Conservation (phyloP, 768 basidiomycete species). For the Antrodiella citrinella region DNA sequence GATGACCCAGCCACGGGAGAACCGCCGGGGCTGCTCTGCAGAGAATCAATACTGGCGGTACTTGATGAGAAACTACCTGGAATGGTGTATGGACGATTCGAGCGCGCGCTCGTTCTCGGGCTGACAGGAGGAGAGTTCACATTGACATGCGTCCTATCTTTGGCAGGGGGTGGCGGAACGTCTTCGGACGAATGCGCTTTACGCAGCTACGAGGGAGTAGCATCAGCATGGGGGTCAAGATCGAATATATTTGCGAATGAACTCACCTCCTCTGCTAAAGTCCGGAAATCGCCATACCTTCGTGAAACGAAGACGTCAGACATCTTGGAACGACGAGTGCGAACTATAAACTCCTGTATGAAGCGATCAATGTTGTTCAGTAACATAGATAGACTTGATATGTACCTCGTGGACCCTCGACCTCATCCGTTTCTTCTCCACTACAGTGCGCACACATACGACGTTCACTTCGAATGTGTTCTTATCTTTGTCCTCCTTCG, state of each 20-base stretch:
- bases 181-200: slow-evolving; percentile 78
- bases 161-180: slow-evolving; percentile 78
- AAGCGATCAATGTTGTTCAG: slow-evolving; percentile 1
- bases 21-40: slow-evolving; percentile 14
- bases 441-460: slow-evolving; percentile 75
- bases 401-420: slow-evolving; percentile 82
- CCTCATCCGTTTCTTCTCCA: slow-evolving; percentile 79
- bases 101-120: neutral
- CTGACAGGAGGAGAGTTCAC: slow-evolving; percentile 24
- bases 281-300: slow-evolving; percentile 92
- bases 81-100: neutral
- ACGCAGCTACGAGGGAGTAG: slow-evolving; percentile 54
- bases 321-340: slow-evolving; percentile 66
- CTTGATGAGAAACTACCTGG: neutral
- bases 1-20: neutral
- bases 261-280: slow-evolving; percentile 75
- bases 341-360: slow-evolving; percentile 86
- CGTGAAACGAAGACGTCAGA: slow-evolving; percentile 84
- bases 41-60: slow-evolving; percentile 18
- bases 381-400: slow-evolving; percentile 11
- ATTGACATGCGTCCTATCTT: slow-evolving; percentile 72
- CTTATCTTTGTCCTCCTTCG: slow-evolving; percentile 35
- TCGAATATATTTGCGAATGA: no score
- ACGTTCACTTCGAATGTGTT: slow-evolving; percentile 86
- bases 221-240: no score